These are phyloP conservation scores for Linnemannia schmuckeri DNA, from an alignment of 192 early-diverging fungal species.

Conservation along the genomic window DNA sequence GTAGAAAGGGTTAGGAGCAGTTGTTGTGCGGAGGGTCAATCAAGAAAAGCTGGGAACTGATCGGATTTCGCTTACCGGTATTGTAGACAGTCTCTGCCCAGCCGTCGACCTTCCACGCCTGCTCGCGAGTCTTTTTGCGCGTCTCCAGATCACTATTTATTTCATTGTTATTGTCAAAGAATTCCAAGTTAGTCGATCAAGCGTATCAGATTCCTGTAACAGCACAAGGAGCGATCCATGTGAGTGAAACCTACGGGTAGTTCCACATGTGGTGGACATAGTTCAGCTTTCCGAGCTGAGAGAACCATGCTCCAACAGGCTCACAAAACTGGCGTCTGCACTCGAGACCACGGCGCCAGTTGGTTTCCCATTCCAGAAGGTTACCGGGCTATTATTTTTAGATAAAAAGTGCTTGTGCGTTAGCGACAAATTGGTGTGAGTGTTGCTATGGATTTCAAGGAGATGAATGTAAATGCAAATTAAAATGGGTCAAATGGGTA, in stretches of 20 bases:
- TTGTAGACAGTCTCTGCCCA: slow-evolving; percentile 94
- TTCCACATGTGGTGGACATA: slow-evolving; percentile 95
- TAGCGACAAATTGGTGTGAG: not conserved
- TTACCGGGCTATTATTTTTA: slow-evolving; percentile 77
- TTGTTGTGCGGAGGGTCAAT: not conserved
- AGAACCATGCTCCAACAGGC: slow-evolving; percentile 97
- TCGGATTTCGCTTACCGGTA: slow-evolving; percentile 67
- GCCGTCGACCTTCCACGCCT: slow-evolving; percentile 93
- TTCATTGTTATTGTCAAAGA: not conserved
- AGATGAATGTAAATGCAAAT: not conserved
- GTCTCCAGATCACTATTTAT: slow-evolving; percentile 79
- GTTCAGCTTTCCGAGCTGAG: slow-evolving; percentile 89
- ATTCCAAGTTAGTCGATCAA: not conserved
- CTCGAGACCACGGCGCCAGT: slow-evolving; percentile 91
- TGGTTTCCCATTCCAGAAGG: slow-evolving; percentile 92
- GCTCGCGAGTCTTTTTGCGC: slow-evolving; percentile 91
- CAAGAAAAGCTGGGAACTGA: not conserved
- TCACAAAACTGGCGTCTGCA: slow-evolving; percentile 89
- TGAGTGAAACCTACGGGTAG: slow-evolving; percentile 73
- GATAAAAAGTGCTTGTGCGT: not conserved
- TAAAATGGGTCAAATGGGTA: slow-evolving; percentile 19
- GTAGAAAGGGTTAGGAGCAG: not conserved
- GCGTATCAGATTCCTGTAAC: not conserved
- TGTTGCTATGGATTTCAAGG: not conserved
- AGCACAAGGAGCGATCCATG: not conserved